Conservation (phyloP, 257 asterid species). For the Thymus quinquecostatus region DNA sequence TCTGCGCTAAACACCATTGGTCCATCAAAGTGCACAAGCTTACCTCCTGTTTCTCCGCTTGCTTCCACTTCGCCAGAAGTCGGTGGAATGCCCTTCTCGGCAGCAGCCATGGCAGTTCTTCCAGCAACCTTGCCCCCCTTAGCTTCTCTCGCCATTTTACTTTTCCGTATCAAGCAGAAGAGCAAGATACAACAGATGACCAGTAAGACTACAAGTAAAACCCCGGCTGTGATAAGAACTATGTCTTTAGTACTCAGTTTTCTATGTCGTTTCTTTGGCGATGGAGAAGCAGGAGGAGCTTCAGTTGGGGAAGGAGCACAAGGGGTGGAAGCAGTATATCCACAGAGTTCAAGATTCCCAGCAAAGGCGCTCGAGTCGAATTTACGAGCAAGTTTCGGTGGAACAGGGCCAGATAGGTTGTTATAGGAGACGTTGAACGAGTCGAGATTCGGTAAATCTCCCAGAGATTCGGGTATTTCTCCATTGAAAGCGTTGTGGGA, state of each 20-base stretch:
- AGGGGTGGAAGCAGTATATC: constrained; percentile 56
- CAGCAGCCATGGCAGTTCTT: constrained; percentile 29
- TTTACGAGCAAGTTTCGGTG: constrained; percentile 51
- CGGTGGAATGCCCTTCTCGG: constrained; percentile 50
- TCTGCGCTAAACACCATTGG: constrained; percentile 80
- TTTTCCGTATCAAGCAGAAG: constrained; percentile 66
- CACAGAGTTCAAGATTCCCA: constrained; percentile 82
- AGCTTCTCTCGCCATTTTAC: constrained; percentile 47
- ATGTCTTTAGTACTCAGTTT: constrained; percentile 68
- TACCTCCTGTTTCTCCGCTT: constrained; percentile 84
- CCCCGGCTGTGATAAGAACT: constrained; percentile 78
- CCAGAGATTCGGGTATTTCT: constrained; percentile 68
- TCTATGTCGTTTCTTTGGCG: constrained; percentile 33
- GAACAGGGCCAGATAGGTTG: constrained; percentile 81
- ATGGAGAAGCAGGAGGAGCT: constrained; percentile 37
- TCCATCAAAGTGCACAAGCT: constrained; percentile 93
- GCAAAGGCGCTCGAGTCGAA: constrained; percentile 71
- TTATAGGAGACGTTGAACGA: constrained; percentile 82
- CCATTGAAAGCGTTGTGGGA: constrained; percentile 64
- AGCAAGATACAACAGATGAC: constrained; percentile 64
- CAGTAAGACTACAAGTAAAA: constrained; percentile 56
- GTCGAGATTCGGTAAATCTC: constrained; percentile 55
- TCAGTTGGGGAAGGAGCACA: constrained; percentile 58
- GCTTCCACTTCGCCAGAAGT: constrained; percentile 47
- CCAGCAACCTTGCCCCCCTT: constrained; percentile 35